Conservation (phyloP, 306 rosid species). For the Cicer judaicum region DNA sequence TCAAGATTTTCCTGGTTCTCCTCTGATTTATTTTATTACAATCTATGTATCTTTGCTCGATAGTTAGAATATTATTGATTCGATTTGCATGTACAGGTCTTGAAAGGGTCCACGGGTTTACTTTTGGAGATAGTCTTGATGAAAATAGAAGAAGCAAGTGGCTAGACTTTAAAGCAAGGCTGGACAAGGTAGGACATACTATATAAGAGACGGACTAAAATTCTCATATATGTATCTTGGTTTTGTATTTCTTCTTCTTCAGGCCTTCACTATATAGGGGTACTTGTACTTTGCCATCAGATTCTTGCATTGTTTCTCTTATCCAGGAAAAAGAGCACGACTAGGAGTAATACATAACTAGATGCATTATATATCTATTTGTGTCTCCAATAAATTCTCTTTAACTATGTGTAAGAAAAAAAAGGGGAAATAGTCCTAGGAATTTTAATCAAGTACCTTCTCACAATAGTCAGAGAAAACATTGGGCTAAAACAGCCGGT, state of each 20-base stretch:
- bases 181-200: constrained; percentile 66
- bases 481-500: not conserved
- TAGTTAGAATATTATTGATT: constrained; percentile 19
- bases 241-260: not conserved
- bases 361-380: not conserved
- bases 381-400: not conserved
- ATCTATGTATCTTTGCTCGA: constrained; percentile 13
- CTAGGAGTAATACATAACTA: not conserved
- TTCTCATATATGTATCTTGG: constrained; percentile 9
- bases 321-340: not conserved
- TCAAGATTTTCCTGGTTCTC: constrained; percentile 21
- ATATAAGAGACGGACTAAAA: not conserved
- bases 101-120: constrained; percentile 89
- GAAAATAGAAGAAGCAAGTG: constrained; percentile 73
- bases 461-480: not conserved
- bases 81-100: constrained; percentile 64
- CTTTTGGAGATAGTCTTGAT: constrained; percentile 90
- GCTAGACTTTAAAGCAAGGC: constrained; percentile 67
- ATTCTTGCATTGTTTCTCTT: constrained; percentile 17
- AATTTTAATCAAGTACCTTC: constrained; percentile 19
- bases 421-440: not conserved
- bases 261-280: not conserved
- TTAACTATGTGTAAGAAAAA: not conserved
- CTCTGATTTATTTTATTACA: constrained; percentile 11
- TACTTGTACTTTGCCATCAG: not conserved